Evolutionary conservation across 2,329 filamentous ascomycete species (phyloP).

Genomic region (Colletotrichum endophyticum): DNA sequence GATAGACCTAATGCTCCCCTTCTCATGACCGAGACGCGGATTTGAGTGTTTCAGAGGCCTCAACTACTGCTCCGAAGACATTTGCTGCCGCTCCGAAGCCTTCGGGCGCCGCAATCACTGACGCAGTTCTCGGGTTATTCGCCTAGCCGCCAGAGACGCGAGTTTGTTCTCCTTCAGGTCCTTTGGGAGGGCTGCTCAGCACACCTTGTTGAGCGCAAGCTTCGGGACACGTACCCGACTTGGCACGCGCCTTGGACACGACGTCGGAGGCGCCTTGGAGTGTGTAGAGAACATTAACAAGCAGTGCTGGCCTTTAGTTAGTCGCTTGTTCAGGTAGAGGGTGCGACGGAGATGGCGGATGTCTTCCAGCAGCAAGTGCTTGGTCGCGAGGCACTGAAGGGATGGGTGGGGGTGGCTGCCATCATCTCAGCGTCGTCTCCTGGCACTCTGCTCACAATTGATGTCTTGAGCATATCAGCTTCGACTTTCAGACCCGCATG

Average conservation of each 20-base stretch:
- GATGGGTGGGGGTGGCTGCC: not conserved
- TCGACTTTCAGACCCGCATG: not conserved
- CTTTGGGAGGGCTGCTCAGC: too few relatives aligned
- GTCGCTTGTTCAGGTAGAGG: not conserved
- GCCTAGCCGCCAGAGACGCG: not conserved
- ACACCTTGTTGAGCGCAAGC: too few relatives aligned
- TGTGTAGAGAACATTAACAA: too few relatives aligned
- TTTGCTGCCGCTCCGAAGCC: not conserved
- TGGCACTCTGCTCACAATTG: not conserved
- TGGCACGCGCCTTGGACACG: too few relatives aligned
- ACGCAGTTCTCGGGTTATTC: not conserved
- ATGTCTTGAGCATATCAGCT: not conserved
- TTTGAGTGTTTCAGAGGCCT: not conserved
- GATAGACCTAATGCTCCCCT: not conserved
- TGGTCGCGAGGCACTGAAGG: not conserved
- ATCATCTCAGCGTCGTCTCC: not conserved
- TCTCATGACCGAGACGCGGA: not conserved
- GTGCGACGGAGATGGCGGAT: not conserved
- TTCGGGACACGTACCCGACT: too few relatives aligned
- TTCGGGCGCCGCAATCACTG: not conserved
- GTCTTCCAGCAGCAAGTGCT: not conserved
- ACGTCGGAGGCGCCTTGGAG: too few relatives aligned
- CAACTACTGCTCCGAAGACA: not conserved
- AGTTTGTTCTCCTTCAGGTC: not conserved
- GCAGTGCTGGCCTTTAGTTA: too few relatives aligned